A percentile compares a stretch with the other conserved stretches of the same genome.
Conservation (phyloP, 768 basidiomycete species). For the Tylopilus balloui region DNA sequence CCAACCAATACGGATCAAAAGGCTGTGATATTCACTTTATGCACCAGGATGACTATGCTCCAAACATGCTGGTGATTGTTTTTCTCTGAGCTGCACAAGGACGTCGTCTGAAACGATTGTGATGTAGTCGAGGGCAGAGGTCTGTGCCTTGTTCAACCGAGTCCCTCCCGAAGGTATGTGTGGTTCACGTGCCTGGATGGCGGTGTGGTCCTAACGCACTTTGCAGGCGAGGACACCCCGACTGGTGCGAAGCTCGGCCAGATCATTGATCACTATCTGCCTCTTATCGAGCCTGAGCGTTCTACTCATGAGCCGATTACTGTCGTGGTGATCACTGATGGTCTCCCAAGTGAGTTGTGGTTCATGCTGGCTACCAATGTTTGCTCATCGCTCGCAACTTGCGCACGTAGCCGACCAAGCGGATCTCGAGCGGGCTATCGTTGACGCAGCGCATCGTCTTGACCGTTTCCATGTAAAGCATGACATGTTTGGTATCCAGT, state of each 20-base stretch:
- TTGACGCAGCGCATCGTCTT: slow-evolving; percentile 37
- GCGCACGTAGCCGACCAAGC: slow-evolving; percentile 24
- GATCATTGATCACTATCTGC: slow-evolving; percentile 36
- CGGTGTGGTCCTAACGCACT: not conserved
- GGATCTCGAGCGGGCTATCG: slow-evolving; percentile 29
- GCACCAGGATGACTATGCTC: slow-evolving; percentile 31
- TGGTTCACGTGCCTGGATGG: not conserved
- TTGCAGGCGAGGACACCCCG: slow-evolving; percentile 34
- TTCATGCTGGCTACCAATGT: not conserved
- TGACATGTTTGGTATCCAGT: slow-evolving; percentile 42
- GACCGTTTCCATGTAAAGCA: slow-evolving; percentile 33
- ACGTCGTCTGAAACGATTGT: not conserved
- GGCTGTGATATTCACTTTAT: slow-evolving; percentile 43
- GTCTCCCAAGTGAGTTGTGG: slow-evolving; percentile 36
- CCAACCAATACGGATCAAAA: slow-evolving; percentile 34
- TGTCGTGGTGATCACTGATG: slow-evolving; percentile 37
- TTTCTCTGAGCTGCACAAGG: not conserved
- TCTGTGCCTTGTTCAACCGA: slow-evolving; percentile 25
- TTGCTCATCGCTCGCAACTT: slow-evolving; percentile 1
- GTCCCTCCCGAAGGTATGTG: slow-evolving; percentile 21
- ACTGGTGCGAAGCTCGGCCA: slow-evolving; percentile 36
- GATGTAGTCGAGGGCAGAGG: slow-evolving; percentile 20
- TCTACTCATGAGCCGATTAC: slow-evolving; percentile 34
- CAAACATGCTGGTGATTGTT: slow-evolving; percentile 22
- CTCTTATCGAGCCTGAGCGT: slow-evolving; percentile 26